A percentile compares a stretch with the other conserved stretches of the same genome.
Conservation (phyloP, 1,284 basidiomycete species). For the Cutaneotrichosporon cutaneum region DNA sequence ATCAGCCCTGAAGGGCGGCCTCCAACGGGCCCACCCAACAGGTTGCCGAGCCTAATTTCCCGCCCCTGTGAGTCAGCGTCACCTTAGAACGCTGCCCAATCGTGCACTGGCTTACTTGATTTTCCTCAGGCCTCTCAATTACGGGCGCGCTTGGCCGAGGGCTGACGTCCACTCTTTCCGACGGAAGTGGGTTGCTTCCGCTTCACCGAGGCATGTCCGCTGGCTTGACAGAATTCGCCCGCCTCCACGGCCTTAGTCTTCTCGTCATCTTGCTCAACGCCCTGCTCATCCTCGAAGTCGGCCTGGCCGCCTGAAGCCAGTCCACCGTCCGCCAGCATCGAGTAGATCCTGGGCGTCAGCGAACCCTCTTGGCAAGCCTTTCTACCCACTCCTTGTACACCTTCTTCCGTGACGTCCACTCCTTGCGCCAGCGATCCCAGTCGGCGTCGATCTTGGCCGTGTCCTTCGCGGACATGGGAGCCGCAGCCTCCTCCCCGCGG, state of each 20-base stretch:
- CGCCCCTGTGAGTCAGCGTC: background rate
- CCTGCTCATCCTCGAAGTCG: slow-evolving; percentile 47
- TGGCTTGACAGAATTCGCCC: slow-evolving; percentile 40
- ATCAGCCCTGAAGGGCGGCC: background rate
- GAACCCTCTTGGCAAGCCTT: slow-evolving; percentile 6
- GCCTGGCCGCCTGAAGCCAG: slow-evolving; percentile 23
- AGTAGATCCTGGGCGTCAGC: slow-evolving; percentile 20
- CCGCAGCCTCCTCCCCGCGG: slow-evolving; percentile 25
- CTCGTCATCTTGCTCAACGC: slow-evolving; percentile 43
- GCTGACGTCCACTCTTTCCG: background rate
- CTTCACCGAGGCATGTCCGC: background rate
- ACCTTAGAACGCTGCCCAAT: background rate
- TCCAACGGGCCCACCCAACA: background rate
- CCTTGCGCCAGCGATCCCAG: slow-evolving; percentile 49
- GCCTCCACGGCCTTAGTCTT: slow-evolving; percentile 40
- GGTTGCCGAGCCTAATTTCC: background rate
- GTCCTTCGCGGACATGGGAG: slow-evolving; percentile 38
- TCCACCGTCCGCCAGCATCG: slow-evolving; percentile 34
- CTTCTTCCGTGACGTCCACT: slow-evolving; percentile 46
- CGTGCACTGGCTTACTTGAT: background rate
- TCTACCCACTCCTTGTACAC: slow-evolving; percentile 48
- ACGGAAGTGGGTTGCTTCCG: slow-evolving; percentile 4
- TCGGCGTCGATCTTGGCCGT: slow-evolving; percentile 45
- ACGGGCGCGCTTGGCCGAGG: background rate
- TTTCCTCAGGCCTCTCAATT: background rate